A percentile compares a stretch with the other conserved stretches of the same genome.
Evolutionary conservation across 129 eudicot species (phyloP).

Genomic region (Pittosporum tobira): DNA sequence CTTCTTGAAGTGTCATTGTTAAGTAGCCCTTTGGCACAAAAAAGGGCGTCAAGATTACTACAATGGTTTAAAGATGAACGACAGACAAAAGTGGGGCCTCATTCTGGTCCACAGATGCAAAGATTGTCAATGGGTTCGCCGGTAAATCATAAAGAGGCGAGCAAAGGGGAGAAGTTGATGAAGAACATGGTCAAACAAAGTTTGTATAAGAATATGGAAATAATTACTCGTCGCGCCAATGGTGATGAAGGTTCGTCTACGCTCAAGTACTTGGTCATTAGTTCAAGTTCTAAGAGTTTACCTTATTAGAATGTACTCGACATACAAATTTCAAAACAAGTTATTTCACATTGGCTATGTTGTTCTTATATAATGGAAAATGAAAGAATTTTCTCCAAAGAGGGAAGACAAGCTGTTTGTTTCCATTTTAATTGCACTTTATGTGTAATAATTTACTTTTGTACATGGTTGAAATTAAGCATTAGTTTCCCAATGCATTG

Average conservation of each 20-base stretch:
- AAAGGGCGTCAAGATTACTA: conserved; percentile 62
- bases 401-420: too few relatives aligned
- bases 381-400: too few relatives aligned
- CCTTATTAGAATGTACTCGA: conserved; percentile 43
- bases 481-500: too few relatives aligned
- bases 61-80: conserved; percentile 94
- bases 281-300: conserved; percentile 96
- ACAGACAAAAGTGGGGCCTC: conserved; percentile 63
- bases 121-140: conserved; percentile 43
- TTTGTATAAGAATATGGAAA: conserved; percentile 80
- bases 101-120: conserved; percentile 81
- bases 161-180: conserved; percentile 72
- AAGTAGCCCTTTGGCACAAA: conserved; percentile 70
- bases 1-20: conserved; percentile 75
- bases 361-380: background rate
- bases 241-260: conserved; percentile 42
- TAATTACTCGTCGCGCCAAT: conserved; percentile 72
- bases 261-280: conserved; percentile 61
- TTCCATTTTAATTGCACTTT: background rate
- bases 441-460: too few relatives aligned
- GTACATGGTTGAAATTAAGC: too few relatives aligned
- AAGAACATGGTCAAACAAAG: conserved; percentile 82
- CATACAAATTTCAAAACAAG: background rate
- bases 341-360: background rate
- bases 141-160: conserved; percentile 24